These are phyloP conservation scores for Penicillium goetzii DNA, from an alignment of 495 filamentous ascomycete genomes.

Conservation along the genomic window DNA sequence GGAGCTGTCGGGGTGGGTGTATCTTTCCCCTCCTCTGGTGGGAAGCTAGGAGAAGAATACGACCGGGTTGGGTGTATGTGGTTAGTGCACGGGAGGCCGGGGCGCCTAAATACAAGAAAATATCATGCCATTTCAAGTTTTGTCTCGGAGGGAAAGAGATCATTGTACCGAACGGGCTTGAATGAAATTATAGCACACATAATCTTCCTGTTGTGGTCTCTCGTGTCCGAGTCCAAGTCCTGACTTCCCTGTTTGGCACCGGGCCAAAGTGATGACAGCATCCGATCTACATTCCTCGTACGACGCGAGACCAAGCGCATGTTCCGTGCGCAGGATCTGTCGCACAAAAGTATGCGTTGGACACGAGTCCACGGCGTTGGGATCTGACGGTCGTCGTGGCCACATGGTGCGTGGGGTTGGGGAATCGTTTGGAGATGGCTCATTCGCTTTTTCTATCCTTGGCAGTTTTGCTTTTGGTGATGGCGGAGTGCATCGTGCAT, in stretches of 20 bases:
- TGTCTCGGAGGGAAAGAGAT: not conserved
- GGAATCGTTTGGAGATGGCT: not conserved
- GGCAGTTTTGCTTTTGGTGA: not conserved
- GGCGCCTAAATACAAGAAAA: not conserved
- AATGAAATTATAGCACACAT: not conserved
- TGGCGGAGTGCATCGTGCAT: not conserved
- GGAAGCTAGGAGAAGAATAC: not conserved
- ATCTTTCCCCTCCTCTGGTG: not conserved
- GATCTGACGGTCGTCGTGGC: slow-evolving; percentile 7
- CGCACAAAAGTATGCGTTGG: slow-evolving; percentile 15
- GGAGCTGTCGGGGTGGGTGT: not conserved
- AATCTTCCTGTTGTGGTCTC: not conserved
- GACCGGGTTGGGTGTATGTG: not conserved
- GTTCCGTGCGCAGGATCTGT: slow-evolving; percentile 17
- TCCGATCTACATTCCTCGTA: slow-evolving; percentile 17
- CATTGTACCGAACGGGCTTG: not conserved
- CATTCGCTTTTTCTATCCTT: not conserved
- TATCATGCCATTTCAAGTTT: not conserved
- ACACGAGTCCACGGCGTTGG: slow-evolving; percentile 14
- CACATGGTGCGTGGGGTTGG: slow-evolving; percentile 20
- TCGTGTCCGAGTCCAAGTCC: not conserved
- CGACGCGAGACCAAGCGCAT: slow-evolving; percentile 13
- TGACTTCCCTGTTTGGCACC: slow-evolving; percentile 3
- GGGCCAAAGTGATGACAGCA: slow-evolving; percentile 11
- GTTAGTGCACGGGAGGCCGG: not conserved